Base-by-base conservation (phyloP, 768 basidiomycete species). In the Calocybe indica region DNA sequence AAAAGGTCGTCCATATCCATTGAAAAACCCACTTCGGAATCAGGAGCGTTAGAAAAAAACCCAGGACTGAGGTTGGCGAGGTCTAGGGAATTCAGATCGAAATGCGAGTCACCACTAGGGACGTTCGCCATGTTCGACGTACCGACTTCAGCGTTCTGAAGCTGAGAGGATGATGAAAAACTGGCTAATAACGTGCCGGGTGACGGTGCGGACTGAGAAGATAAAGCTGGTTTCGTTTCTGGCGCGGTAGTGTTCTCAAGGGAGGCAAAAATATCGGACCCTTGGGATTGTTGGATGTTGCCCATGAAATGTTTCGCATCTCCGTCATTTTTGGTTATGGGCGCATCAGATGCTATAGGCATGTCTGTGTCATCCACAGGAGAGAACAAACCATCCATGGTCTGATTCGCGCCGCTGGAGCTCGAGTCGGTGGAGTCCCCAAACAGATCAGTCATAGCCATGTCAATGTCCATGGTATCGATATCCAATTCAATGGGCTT, bases 401-500 rank as follows among this genome's bases (percentile, higher is more conserved):
- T 58, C 15, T 58, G 53, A 43, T 64, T 67, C 11, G 63, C 58
- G 31, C 66, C 64, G 37, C 62, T 59, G 7, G 73, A 56, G 11
- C 57, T 52, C 5, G 69, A 51, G 35, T 71, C 74, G 11, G 63
- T 54, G 14, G 61, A 56, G 43, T 78, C 76, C 6, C 82, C 78
- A 54, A 85, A 86, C 10, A 84, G 63, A 55, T 76, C 74, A 5
- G 67, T 68, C 70, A 75, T 74, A 22, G 73, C 58, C 71, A 82
- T 82, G 58, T 82, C 80, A 44, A 84, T 77, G 53, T 87, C 83
- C 62, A 83, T 80, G 43, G 56, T 54, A 40, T 88, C 86, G 46
- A 90, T 56, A 60, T 90, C 86, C 22, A 90, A 73, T 57, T 88
- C 88, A 48, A 90, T 89, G 13, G 88, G 87, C 60, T 86, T 85